These are phyloP conservation scores for Eutrema japonicum DNA, from an alignment of 345 rosid species.

Conservation along the genomic window DNA sequence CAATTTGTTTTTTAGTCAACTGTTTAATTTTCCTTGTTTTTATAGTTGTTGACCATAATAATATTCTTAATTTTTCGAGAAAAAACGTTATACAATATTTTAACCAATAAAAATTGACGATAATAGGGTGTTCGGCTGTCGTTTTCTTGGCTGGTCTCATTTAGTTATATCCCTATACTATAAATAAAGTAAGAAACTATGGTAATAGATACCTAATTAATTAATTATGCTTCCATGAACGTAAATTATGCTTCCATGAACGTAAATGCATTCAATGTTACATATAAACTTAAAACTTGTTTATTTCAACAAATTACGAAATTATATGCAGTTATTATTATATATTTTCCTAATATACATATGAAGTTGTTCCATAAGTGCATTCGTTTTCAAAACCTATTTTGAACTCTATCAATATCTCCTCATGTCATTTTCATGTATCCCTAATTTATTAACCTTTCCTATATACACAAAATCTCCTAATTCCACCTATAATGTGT, in stretches of 20 bases:
- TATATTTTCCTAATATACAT: conserved; percentile 11
- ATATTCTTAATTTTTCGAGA: too few species aligned
- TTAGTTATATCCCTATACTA: too few species aligned
- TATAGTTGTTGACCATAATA: too few species aligned
- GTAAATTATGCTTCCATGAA: neutral
- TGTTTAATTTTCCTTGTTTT: too few species aligned
- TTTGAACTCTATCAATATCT: neutral
- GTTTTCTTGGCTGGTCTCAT: neutral
- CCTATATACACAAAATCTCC: too few species aligned
- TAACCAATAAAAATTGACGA: too few species aligned
- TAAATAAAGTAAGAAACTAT: neutral
- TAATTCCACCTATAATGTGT: too few species aligned
- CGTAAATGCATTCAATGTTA: conserved; percentile 5
- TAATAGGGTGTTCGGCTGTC: neutral
- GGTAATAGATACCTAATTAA: neutral
- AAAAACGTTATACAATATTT: too few species aligned
- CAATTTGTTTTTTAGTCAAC: too few species aligned
- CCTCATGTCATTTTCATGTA: neutral
- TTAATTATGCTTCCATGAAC: neutral
- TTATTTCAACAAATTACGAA: neutral
- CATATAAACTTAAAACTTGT: neutral
- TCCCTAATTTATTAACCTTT: neutral
- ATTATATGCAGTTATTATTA: neutral
- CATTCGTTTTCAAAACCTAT: neutral
- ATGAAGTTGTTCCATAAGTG: conserved; percentile 1